Percentiles rank a stretch among this genome's conserved stretches.
Evolutionary conservation across 2,329 filamentous ascomycete species (phyloP).

Genomic region (Colletotrichum sidae): DNA sequence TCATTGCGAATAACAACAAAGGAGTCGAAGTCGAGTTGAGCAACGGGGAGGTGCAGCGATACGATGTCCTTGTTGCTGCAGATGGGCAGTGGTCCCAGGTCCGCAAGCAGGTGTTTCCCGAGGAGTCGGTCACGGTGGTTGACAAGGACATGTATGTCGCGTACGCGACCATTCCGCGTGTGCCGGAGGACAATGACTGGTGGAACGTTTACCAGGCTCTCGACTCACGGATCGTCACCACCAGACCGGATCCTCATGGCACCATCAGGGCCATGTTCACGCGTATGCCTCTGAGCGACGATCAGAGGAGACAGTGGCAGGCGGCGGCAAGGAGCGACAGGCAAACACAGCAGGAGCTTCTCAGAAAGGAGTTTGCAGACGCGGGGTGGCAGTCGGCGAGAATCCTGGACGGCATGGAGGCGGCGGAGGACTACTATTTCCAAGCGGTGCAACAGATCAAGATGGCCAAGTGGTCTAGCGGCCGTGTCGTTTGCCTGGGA

Average conservation of each 20-base stretch:
- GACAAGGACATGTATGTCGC: conserved; percentile 43
- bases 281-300: conserved; percentile 8
- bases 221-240: conserved; percentile 15
- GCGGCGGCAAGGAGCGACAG: conserved; percentile 12
- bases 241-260: conserved; percentile 27
- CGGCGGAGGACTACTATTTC: conserved; percentile 56
- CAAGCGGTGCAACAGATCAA: conserved; percentile 55
- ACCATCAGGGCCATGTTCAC: conserved; percentile 30
- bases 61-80: conserved; percentile 65
- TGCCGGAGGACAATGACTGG: conserved; percentile 35
- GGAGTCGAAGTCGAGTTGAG: conserved; percentile 53
- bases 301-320: not conserved
- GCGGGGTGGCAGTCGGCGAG: conserved; percentile 54
- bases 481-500: conserved; percentile 58
- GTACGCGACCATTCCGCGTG: conserved; percentile 48
- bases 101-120: conserved; percentile 53
- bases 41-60: conserved; percentile 55
- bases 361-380: conserved; percentile 47
- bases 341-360: conserved; percentile 49
- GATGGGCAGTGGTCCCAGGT: conserved; percentile 65
- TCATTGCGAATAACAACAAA: conserved; percentile 40
- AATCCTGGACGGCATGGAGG: conserved; percentile 45
- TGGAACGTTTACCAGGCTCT: conserved; percentile 31
- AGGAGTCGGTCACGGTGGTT: conserved; percentile 37
- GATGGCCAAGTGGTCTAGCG: conserved; percentile 46